These are phyloP conservation scores for Cercospora sp. DNA, from an alignment of 2,329 filamentous ascomycete genomes.

Conservation along the genomic window DNA sequence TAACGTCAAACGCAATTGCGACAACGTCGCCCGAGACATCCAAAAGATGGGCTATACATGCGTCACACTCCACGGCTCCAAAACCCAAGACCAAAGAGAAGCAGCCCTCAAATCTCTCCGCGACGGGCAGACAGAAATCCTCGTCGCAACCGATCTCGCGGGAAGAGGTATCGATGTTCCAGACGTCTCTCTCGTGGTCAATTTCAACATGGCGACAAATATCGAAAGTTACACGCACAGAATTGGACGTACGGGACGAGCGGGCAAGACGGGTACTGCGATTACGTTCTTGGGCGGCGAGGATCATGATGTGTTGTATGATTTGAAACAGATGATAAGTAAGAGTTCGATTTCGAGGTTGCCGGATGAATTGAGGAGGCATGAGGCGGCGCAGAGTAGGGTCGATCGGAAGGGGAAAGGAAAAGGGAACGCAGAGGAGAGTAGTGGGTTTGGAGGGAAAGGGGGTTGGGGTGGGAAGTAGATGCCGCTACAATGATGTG, in stretches of 20 bases:
- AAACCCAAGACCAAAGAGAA: slow-evolving; percentile 97
- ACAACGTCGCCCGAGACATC: slow-evolving; percentile 90
- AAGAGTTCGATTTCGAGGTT: slow-evolving; percentile 88
- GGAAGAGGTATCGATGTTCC: slow-evolving; percentile 97
- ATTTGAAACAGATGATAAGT: slow-evolving; percentile 90
- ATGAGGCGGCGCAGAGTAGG: slow-evolving; percentile 85
- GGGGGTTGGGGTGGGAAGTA: slow-evolving; percentile 35
- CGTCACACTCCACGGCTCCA: slow-evolving; percentile 90
- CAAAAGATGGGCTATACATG: slow-evolving; percentile 88
- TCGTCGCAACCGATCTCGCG: slow-evolving; percentile 93
- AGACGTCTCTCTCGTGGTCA: slow-evolving; percentile 90
- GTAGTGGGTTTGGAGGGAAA: slow-evolving; percentile 40
- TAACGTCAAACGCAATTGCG: slow-evolving; percentile 99
- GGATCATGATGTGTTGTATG: slow-evolving; percentile 84
- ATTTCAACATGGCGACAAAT: slow-evolving; percentile 95
- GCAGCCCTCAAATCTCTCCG: slow-evolving; percentile 84
- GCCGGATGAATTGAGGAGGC: slow-evolving; percentile 84
- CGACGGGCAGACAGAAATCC: slow-evolving; percentile 75
- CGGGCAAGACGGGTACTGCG: slow-evolving; percentile 92
- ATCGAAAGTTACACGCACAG: slow-evolving; percentile 97
- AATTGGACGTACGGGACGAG: slow-evolving; percentile 94
- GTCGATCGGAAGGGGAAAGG: slow-evolving; percentile 29
- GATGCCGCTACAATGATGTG: background rate
- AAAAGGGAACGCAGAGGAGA: slow-evolving; percentile 40
- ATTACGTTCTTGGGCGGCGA: slow-evolving; percentile 94